phyloP scores from a whole-genome alignment of 176 grass and related monocot genomes.

The Aegilops sharonensis region DNA sequence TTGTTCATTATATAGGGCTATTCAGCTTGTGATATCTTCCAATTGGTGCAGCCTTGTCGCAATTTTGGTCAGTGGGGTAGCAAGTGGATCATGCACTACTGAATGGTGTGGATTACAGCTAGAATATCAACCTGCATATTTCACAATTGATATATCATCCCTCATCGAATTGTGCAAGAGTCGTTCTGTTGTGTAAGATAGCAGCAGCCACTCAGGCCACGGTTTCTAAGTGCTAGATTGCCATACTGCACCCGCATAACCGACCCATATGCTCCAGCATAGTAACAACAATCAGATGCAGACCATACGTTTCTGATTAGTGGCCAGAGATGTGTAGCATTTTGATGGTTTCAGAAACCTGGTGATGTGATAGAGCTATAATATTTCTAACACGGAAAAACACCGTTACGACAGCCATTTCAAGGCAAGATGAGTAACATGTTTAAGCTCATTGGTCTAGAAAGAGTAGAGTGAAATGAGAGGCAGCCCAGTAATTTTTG shows the following conservation, averaged over 20 bases:
- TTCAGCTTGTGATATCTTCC: neutral
- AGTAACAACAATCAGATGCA: neutral
- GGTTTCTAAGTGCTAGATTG: neutral
- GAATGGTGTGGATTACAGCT: slow-evolving; percentile 44
- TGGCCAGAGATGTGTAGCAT: too few species aligned
- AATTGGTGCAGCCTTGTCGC: neutral
- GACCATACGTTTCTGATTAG: neutral
- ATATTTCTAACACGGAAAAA: neutral
- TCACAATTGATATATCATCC: neutral
- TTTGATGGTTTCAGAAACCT: neutral
- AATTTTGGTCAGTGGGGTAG: slow-evolving; percentile 32
- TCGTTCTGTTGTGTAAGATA: neutral
- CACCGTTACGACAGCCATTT: neutral
- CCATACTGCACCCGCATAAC: neutral
- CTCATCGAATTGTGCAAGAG: neutral
- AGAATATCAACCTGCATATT: slow-evolving; percentile 30
- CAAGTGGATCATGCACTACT: slow-evolving; percentile 51
- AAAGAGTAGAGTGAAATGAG: neutral
- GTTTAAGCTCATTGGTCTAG: neutral
- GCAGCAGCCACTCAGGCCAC: neutral
- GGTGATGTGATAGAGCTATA: neutral
- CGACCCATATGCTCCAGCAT: neutral
- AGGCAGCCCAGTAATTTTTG: neutral
- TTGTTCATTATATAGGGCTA: slow-evolving; percentile 26
- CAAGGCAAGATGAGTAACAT: neutral